Percentiles rank a stretch among this genome's conserved stretches.
These are phyloP conservation scores for Gentiana dahurica DNA, from an alignment of 257 asterid genomes.

Conservation along the genomic window DNA sequence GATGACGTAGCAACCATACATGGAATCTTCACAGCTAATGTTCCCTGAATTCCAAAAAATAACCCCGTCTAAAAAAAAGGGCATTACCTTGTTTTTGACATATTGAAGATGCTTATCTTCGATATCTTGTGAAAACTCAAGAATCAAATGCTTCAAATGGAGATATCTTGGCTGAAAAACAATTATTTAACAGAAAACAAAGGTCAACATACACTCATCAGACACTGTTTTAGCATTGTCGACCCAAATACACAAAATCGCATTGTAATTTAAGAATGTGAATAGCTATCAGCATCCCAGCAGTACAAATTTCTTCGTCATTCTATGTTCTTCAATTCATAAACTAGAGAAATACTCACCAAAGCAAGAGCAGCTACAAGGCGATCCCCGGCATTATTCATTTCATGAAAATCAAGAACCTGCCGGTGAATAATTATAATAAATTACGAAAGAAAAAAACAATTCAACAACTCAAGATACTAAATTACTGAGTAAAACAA, in stretches of 20 bases:
- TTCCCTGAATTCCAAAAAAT: not conserved
- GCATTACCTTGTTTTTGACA: slow-evolving; percentile 51
- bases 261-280: not conserved
- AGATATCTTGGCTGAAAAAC: slow-evolving; percentile 65
- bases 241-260: not conserved
- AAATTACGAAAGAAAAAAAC: not conserved
- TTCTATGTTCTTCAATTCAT: too few species aligned
- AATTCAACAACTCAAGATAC: not conserved
- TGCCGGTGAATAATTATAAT: slow-evolving; percentile 13
- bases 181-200: slow-evolving; percentile 6
- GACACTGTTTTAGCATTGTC: not conserved
- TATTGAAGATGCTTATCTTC: slow-evolving; percentile 72
- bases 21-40: not conserved
- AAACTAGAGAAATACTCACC: slow-evolving; percentile 25
- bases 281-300: not conserved
- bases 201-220: slow-evolving; percentile 4
- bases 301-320: not conserved
- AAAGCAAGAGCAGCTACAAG: slow-evolving; percentile 81
- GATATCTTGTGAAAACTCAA: slow-evolving; percentile 77
- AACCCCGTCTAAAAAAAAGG: not conserved
- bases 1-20: too few species aligned
- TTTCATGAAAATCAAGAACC: slow-evolving; percentile 91
- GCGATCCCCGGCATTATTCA: slow-evolving; percentile 67
- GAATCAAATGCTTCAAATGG: slow-evolving; percentile 79
- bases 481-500: slow-evolving; percentile 3